Base-by-base conservation (phyloP, 2,329 filamentous ascomycete genomes). In the Paecilomyces formosus region DNA sequence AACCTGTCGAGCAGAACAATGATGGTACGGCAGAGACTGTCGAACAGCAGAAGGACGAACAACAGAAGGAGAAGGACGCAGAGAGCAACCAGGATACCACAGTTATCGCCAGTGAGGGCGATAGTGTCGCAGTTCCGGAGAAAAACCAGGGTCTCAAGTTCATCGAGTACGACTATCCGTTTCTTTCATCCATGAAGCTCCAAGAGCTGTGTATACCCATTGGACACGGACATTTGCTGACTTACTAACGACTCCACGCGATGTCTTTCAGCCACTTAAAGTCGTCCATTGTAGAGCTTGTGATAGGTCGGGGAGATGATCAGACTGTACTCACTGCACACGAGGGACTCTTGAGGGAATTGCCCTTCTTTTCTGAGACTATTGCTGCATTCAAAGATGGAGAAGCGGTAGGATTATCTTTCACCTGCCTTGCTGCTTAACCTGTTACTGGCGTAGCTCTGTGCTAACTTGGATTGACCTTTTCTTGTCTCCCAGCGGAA, bases 251-350 rank as follows among this genome's bases (percentile, higher is more conserved):
- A 56, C n/a, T 18, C 21, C 9, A 3, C 22, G 30, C n/a, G 33
- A 22, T 56, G 24, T 31, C 21, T 51, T 55, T 28, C 24, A 75
- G 73, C 28, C 89, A 88, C 66, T 79, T 92, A 22, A 82, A 79
- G 62, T 90, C 87, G 62, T 88, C 89, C 0, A 79, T 90, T 11
- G 83, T 92, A 31, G 85, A 85, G 15, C 74, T 92, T 28, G 69
- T 85, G n/a, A 79, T 91, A 21, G 88, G 88, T 12, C 74, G 76
- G 54, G 85, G 81, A 58, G 83, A 85, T 3, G 72, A 76, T 1
- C 80, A 83, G 66, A 85, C 84, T 9, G 79, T 85, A 31, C 81
- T 97, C 59, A 87, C 85, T 24, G 90, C 90, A 6, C 92, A 97
- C 73, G 88, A 96, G 75, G 86, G 80, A 2, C 81, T 97, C 26